Percentiles rank a stretch among this genome's conserved stretches.
phyloP scores from a whole-genome alignment of 1,139 yeast genomes.

The Yamadazyma trypodendri region DNA sequence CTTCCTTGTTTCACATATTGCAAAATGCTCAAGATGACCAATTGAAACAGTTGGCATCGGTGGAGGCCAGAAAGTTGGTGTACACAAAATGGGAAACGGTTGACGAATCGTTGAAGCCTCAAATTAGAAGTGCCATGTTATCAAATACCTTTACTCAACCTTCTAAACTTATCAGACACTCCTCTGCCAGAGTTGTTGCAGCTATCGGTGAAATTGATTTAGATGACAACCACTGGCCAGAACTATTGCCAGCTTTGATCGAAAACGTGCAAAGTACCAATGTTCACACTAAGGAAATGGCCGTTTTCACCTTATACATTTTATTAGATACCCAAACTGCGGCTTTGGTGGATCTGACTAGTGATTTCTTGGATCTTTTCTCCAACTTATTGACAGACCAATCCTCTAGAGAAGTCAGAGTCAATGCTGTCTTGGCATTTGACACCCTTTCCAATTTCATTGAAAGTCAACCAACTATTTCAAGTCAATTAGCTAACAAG shows the following conservation, averaged over 20 bases:
- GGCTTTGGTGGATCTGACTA: constrained; percentile 59
- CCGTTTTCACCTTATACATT: constrained; percentile 76
- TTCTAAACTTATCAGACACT: constrained; percentile 76
- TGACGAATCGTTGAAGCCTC: constrained; percentile 53
- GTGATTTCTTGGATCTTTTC: constrained; percentile 70
- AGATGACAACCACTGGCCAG: constrained; percentile 68
- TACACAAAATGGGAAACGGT: constrained; percentile 65
- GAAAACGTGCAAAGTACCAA: constrained; percentile 64
- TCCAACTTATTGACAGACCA: constrained; percentile 65
- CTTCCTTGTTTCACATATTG: constrained; percentile 79
- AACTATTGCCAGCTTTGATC: constrained; percentile 69
- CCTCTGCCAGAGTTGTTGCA: constrained; percentile 85
- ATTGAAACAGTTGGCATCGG: constrained; percentile 85
- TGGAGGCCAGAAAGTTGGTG: constrained; percentile 87
- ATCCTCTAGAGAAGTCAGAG: constrained; percentile 70
- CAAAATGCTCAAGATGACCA: constrained; percentile 64
- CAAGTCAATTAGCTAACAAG: constrained; percentile 50
- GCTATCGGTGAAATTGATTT: constrained; percentile 80
- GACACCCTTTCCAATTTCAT: constrained; percentile 73
- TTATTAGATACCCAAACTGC: constrained; percentile 74
- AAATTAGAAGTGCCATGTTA: constrained; percentile 67
- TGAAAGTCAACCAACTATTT: constrained; percentile 50
- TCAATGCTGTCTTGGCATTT: constrained; percentile 79
- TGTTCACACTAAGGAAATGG: constrained; percentile 74
- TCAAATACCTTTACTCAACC: constrained; percentile 59